These are phyloP conservation scores for Elaeis guineensis DNA, from an alignment of 176 grass and related monocot species.

Conservation along the genomic window DNA sequence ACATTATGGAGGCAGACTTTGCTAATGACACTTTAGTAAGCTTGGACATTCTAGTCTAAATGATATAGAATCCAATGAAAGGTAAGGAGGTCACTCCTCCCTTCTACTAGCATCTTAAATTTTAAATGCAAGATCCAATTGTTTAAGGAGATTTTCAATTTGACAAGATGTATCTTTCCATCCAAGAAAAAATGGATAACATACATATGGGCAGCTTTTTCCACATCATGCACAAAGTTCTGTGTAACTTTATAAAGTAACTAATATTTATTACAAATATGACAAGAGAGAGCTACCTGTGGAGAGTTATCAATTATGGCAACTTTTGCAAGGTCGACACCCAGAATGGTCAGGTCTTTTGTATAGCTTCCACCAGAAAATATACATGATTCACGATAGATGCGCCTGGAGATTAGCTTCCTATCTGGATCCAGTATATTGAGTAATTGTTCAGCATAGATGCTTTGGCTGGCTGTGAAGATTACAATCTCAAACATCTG, in stretches of 20 bases:
- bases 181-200: too few relatives aligned
- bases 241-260: not conserved
- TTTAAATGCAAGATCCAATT: too few relatives aligned
- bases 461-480: conserved; percentile 94
- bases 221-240: too few relatives aligned
- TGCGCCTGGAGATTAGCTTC: conserved; percentile 56
- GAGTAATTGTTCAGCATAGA: conserved; percentile 82
- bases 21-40: too few relatives aligned
- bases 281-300: conserved; percentile 40
- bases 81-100: too few relatives aligned
- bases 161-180: too few relatives aligned
- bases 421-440: conserved; percentile 82
- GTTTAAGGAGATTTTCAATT: too few relatives aligned
- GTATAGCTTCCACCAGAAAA: conserved; percentile 88
- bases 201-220: too few relatives aligned
- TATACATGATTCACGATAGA: conserved; percentile 87
- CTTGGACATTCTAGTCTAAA: too few relatives aligned
- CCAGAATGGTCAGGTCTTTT: conserved; percentile 83
- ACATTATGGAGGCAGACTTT: too few relatives aligned
- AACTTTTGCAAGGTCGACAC: conserved; percentile 78
- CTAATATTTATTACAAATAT: not conserved
- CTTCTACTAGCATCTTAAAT: too few relatives aligned
- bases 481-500: conserved; percentile 92
- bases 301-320: conserved; percentile 94
- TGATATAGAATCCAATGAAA: too few relatives aligned